Base-by-base conservation (phyloP, 805 yeast genomes). In the Wickerhamomyces ciferrii region DNA sequence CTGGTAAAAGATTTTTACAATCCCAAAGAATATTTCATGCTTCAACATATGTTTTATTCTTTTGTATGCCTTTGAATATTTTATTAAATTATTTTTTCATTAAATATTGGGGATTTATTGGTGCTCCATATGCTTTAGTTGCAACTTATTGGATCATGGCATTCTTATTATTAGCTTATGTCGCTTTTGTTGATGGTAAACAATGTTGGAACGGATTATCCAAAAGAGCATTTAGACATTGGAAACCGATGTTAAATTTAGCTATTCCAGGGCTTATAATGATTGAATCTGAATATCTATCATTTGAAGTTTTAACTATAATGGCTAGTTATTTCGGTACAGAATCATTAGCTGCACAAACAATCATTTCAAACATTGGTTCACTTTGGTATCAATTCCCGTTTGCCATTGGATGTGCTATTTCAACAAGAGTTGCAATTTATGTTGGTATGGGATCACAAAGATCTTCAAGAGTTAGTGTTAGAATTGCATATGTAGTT, bases 1-100 rank as follows among this genome's bases (percentile, higher is more conserved):
- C 88, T 1, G 88, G 89, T 3, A 87, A 87, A 63, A 69, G 92
- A 43, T 86, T 75, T 55, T 66, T 87, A 45, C 95, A 87, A 63
- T 81, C 91, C 0, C 96, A 87, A 60, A 83, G 83, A 44, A 78
- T 84, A 37, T 87, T 83, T 69, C 81, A 83, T 55, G 94, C 94
- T 8, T 78, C 87, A 2, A 84, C 92, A 4, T 78, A 78, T 52
- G 81, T 80, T 4, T 65, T 86, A 20, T 59, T 76, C 25, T 53
- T 87, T 15, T 79, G 87, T 43, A 80, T 89, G 0, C 97, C 97
- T 2, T 48, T 84, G 29, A 87, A 85, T 58, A 67, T 81, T 18
- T 36, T 83, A 2, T 60, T 85, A 45, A 86, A 87, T 56, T 88
- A 84, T 68, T 55, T 77, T 1, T 69, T 89, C 41, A 95, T 89